Percentiles rank a stretch among this genome's conserved stretches.
phyloP scores from a whole-genome alignment of 805 yeast species.

The Hanseniaspora valbyensis region DNA sequence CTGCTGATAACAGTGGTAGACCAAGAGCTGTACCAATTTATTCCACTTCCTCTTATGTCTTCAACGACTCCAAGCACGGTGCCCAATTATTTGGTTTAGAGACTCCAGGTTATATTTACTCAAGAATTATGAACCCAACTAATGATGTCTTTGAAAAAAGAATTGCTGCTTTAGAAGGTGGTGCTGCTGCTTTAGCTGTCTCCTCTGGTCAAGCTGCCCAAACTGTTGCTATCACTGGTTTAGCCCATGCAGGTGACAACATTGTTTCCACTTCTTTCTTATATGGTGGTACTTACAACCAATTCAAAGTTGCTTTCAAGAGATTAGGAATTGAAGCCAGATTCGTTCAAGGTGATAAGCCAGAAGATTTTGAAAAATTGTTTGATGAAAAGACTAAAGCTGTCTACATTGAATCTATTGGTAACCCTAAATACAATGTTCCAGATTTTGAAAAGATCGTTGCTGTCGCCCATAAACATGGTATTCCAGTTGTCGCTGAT shows the following conservation, averaged over 20 bases:
- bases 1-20: slow-evolving; percentile 43
- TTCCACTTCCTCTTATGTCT: slow-evolving; percentile 82
- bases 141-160: slow-evolving; percentile 83
- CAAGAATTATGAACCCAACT: slow-evolving; percentile 89
- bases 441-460: slow-evolving; percentile 78
- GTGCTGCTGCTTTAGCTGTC: slow-evolving; percentile 80
- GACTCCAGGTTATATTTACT: slow-evolving; percentile 76
- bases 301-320: slow-evolving; percentile 84
- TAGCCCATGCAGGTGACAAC: slow-evolving; percentile 84
- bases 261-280: slow-evolving; percentile 74
- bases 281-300: slow-evolving; percentile 95
- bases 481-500: slow-evolving; percentile 84
- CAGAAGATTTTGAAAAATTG: slow-evolving; percentile 57
- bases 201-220: slow-evolving; percentile 98
- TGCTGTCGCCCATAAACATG: slow-evolving; percentile 70
- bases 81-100: slow-evolving; percentile 80
- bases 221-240: slow-evolving; percentile 66
- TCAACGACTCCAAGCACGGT: slow-evolving; percentile 81
- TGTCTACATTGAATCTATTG: slow-evolving; percentile 77
- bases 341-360: slow-evolving; percentile 70
- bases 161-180: slow-evolving; percentile 85
- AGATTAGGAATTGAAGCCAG: slow-evolving; percentile 77
- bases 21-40: slow-evolving; percentile 91
- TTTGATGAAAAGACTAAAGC: slow-evolving; percentile 85
- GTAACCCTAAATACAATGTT: slow-evolving; percentile 84